Percentiles rank a stretch among this genome's conserved stretches.
Evolutionary conservation across 768 basidiomycete species (phyloP).

Genomic region (Leccinellum luteum): DNA sequence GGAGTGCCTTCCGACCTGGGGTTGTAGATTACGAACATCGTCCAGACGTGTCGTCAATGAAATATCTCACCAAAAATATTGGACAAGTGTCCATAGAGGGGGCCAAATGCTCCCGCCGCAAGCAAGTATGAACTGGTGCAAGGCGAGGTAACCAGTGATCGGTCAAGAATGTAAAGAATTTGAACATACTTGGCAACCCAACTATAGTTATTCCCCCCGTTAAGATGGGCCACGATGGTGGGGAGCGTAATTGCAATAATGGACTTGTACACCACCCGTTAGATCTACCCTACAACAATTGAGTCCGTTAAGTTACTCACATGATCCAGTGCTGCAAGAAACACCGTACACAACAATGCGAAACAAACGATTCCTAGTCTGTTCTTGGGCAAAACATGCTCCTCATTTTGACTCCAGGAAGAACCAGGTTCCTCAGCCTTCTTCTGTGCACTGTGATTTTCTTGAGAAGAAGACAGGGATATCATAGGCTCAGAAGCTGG

Average conservation of each 20-base stretch:
- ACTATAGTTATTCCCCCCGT: constrained; percentile 61
- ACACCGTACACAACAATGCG: constrained; percentile 22
- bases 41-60: background rate
- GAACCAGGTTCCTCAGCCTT: constrained; percentile 33
- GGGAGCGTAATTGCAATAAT: constrained; percentile 70
- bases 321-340: constrained; percentile 52
- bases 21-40: background rate
- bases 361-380: constrained; percentile 15
- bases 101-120: constrained; percentile 59
- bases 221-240: constrained; percentile 60
- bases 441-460: background rate
- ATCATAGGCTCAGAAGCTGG: background rate
- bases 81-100: constrained; percentile 76
- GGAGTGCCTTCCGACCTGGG: constrained; percentile 61
- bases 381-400: constrained; percentile 44
- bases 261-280: constrained; percentile 35
- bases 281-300: background rate
- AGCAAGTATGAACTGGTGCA: constrained; percentile 65
- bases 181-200: constrained; percentile 63
- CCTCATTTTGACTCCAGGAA: constrained; percentile 51
- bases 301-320: constrained; percentile 29
- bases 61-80: constrained; percentile 43
- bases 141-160: background rate
- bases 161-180: background rate
- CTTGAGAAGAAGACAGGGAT: background rate